These are phyloP conservation scores for Coccomyxa sp. DNA, from an alignment of 139 green algal genomes.

Conservation along the genomic window DNA sequence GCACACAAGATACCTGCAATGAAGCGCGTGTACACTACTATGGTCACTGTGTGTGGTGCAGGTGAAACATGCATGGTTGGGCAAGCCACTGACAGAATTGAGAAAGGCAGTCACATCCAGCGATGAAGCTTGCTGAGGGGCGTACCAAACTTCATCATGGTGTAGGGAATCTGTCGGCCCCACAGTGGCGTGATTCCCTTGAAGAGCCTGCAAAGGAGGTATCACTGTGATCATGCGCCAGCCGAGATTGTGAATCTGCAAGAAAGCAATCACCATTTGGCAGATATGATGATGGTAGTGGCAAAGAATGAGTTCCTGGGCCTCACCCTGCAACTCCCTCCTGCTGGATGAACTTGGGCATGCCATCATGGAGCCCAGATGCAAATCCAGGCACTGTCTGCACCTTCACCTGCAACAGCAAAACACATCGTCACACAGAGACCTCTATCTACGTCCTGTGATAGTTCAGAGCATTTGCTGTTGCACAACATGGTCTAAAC, in stretches of 20 bases:
- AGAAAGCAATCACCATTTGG: background rate
- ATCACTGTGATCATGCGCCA: conserved; percentile 1
- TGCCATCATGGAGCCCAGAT: conserved; percentile 74
- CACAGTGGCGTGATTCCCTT: conserved; percentile 85
- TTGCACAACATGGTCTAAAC: too few species aligned
- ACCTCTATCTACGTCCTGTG: too few species aligned
- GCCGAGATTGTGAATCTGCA: background rate
- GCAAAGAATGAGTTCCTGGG: background rate
- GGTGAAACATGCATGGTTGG: too few species aligned
- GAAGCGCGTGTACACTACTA: too few species aligned
- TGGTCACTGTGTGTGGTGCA: too few species aligned
- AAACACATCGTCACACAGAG: too few species aligned
- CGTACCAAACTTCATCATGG: conserved; percentile 94
- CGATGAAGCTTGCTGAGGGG: too few species aligned
- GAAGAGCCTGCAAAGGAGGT: conserved; percentile 63
- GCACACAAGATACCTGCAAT: too few species aligned
- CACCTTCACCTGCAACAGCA: conserved; percentile 83
- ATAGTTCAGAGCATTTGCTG: too few species aligned
- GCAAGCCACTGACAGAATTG: too few species aligned
- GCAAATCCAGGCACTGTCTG: conserved; percentile 88
- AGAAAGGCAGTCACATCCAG: too few species aligned
- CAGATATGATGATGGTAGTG: background rate
- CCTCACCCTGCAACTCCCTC: conserved; percentile 46
- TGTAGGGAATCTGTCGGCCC: conserved; percentile 93
- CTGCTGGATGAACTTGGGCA: conserved; percentile 79